A percentile compares a stretch with the other conserved stretches of the same genome.
phyloP scores from a whole-genome alignment of 2,329 filamentous ascomycete genomes.

The Cytospora piceae region DNA sequence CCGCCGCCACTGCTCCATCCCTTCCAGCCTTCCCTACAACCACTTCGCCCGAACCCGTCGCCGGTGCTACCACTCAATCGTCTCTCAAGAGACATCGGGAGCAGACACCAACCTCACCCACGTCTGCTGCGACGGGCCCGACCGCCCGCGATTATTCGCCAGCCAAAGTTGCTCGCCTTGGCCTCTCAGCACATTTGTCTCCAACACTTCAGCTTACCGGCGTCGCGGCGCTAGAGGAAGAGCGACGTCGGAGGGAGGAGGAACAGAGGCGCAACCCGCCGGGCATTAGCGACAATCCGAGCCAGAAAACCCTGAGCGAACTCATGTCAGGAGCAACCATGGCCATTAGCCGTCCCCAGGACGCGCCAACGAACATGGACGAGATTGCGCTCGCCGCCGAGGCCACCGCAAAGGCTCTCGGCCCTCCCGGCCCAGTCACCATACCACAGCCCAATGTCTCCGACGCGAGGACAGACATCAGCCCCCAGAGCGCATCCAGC shows the following conservation, averaged over 20 bases:
- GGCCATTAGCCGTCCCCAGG: conserved; percentile 59
- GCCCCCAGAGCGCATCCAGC: conserved; percentile 48
- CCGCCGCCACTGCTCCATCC: conserved; percentile 41
- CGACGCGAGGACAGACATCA: conserved; percentile 46
- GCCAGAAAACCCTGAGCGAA: conserved; percentile 56
- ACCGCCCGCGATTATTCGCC: conserved; percentile 51
- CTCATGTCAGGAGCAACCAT: conserved; percentile 57
- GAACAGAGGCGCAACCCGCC: conserved; percentile 46
- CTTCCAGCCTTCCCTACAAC: conserved; percentile 41
- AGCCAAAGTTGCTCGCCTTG: conserved; percentile 56
- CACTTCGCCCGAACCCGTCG: conserved; percentile 46
- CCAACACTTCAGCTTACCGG: conserved; percentile 53
- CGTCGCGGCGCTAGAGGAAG: conserved; percentile 58
- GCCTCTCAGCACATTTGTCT: conserved; percentile 45
- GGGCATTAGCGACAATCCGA: conserved; percentile 56
- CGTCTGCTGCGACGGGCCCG: conserved; percentile 36
- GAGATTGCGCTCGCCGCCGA: conserved; percentile 31
- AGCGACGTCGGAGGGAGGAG: conserved; percentile 53
- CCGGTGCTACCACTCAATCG: conserved; percentile 42
- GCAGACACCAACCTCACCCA: conserved; percentile 43
- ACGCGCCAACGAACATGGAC: conserved; percentile 45
- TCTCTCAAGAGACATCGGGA: conserved; percentile 54
- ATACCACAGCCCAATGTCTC: conserved; percentile 40
- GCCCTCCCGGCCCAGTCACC: conserved; percentile 35
- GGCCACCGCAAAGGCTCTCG: conserved; percentile 41